Conservation (phyloP, 306 rosid species). For the Corylus heterophylla region DNA sequence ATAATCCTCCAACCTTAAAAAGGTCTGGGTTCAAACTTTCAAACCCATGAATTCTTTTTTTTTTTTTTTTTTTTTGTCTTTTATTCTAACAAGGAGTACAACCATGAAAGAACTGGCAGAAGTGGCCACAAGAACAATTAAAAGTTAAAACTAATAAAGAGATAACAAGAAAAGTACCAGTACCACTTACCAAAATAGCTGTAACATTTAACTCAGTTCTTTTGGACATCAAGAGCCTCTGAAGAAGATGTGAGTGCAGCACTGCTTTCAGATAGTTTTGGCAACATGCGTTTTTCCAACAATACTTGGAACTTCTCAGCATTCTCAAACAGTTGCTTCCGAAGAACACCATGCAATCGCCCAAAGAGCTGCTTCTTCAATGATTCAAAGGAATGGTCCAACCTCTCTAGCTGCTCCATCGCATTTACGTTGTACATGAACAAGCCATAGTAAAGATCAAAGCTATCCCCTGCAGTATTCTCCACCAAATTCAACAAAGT, state of each 20-base stretch:
- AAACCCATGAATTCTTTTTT: not conserved
- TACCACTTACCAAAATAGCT: conserved; percentile 30
- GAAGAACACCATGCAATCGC: conserved; percentile 57
- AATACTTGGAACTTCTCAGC: conserved; percentile 30
- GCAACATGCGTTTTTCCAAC: conserved; percentile 39
- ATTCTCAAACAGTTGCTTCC: conserved; percentile 54
- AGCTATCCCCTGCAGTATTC: conserved; percentile 88
- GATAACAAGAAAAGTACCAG: not conserved
- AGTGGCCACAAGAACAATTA: not conserved
- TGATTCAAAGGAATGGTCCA: conserved; percentile 65
- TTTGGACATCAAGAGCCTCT: conserved; percentile 30
- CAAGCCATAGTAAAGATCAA: conserved; percentile 85
- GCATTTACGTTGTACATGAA: conserved; percentile 86
- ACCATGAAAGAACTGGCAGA: not conserved
- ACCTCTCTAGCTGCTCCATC: conserved; percentile 68
- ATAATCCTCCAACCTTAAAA: not conserved
- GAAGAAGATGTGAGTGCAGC: conserved; percentile 29
- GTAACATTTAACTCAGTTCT: conserved; percentile 24
- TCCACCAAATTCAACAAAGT: conserved; percentile 79
- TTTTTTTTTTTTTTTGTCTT: not conserved
- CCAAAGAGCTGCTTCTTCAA: conserved; percentile 77
- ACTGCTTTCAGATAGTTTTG: conserved; percentile 34
- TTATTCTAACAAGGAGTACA: not conserved
- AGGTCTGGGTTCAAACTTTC: not conserved
- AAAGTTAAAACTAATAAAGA: not conserved